Base-by-base conservation (phyloP, 257 asterid genomes). In the Thymus mandschuricus region DNA sequence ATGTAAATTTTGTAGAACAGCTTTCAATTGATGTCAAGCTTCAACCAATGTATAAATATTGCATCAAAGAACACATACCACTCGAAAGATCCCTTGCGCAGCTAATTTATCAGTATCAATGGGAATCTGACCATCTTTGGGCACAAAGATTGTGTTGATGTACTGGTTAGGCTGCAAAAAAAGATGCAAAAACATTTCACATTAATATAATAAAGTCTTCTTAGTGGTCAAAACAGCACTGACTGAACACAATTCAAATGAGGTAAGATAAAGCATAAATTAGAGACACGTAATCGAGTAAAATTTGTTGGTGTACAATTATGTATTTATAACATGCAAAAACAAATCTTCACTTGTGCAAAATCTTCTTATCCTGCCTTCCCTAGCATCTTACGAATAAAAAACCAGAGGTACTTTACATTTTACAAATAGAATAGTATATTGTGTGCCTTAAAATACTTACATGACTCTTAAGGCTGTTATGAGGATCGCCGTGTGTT, bases 71-170 rank as follows among this genome's bases (percentile, higher is more conserved):
- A 64, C 12, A 64, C 87, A 29, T 88, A 91, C 97, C 93, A 94
- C 86, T 2, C 71, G 76, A 73, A 75, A 70, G 66, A 94, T 88
- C 78, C 93, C 95, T 79, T 88, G 90, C 64, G 81, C 83, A 55
- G 88, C 81, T 79, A 91, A 81, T 69, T 58, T 3, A 60, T 84
- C 81, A 61, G 64, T 31, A 68, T 94, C 97, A 41, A 86, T 77
- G 45, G 88, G 89, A 79, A 94, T 81, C 80, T 85, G 87, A 50
- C 97, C 87, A 11, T 75, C 87, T 80, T 82, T 84, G 3, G 99
- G 97, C 79, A 84, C 95, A 74, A 94, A 76, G 58, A 94, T 79
- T 30, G 96, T 88, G 82, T 91, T 88, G 51, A 89, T 79, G 80
- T 94, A 94, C 77, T 76, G 82, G 76, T 75, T 86, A 81, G 95